Base-by-base conservation (phyloP, 257 asterid species). In the Eucommia ulmoides region DNA sequence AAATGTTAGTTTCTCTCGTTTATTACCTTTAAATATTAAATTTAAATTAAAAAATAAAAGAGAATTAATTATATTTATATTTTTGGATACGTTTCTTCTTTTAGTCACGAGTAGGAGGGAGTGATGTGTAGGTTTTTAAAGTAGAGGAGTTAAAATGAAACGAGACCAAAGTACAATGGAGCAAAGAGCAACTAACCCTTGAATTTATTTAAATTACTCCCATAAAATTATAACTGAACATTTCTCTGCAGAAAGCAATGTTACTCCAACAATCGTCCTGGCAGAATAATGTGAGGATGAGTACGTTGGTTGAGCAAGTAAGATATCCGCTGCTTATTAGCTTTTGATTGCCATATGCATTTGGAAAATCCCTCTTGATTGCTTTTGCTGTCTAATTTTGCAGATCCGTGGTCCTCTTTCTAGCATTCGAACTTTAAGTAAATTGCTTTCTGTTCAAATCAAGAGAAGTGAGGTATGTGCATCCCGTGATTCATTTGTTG, bases 301-400 rank as follows among this genome's bases (percentile, higher is more conserved):
- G 78, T 69, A 76, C 75, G 67, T 75, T 89, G 76, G 98, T 80
- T 41, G 98, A 85, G 78, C 98, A 85, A 80, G 98, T 89, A 80
- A 74, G 86, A 35, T 47, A 44, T n/a, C 44, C 8, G 35, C 60
- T 58, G 16, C 58, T 61, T 22, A 20, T 51, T 25, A 56, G 45
- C 65, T 65, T 18, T 24, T 49, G 55, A 23, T 24, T 61, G n/a
- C 41, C 51, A 15, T 19, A 29, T 23, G 23, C 19, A 49, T 51
- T 54, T 33, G 8, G 46, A 23, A 53, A 55, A 50, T 57, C 62
- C 45, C 45, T 33, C 33, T 45, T 50, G 49, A 42, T 14, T 23
- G 17, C 24, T 14, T 49, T 10, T n/a, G n/a, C 23, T 60, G 47
- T 52, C 49, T 46, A 46, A 29, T 25, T 22, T 65, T 59, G 45